Base-by-base conservation (phyloP, 306 rosid genomes). In the Ammopiptanthus mongolicus region DNA sequence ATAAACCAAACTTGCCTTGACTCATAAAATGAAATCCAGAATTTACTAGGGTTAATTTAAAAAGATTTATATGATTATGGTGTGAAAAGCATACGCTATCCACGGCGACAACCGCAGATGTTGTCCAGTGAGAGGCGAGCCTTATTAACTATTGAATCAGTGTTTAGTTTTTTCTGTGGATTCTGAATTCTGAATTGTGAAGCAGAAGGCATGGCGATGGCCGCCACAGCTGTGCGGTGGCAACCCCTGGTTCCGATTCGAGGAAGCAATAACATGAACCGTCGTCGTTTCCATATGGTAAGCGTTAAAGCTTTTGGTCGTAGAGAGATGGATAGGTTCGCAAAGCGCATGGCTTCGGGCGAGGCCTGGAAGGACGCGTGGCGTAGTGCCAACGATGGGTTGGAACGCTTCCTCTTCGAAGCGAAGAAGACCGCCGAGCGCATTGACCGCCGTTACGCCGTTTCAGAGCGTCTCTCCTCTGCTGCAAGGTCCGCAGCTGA, bases 361-460 rank as follows among this genome's bases (percentile, higher is more conserved):
- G 91, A 89, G 80, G 88, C 91, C 10, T 91, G 78, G 87, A 86
- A 48, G 79, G 90, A 88, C 53, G 97, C 97, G 0, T 95, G 97
- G 98, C 85, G 88, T 22, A 81, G 53, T 61, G 97, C 98, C 50
- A 95, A 91, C 81, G 92, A 91, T 53, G 95, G 95, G 33, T 87
- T 95, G 50, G 97, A 95, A 75, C 87, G 83, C 10, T 78, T 95
- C 50, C 44, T 89, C 13, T 95, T 84, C 56, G 98, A 95, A 86
- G 88, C 98, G 5, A 91, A 78, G 83, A 95, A 92, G 71, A 83
- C 97, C 0, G 96, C 97, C 13, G 97, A 95, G 84, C 86, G 92
- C 8, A 17, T 95, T 19, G 96, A 95, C 88, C 88, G 98, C 25
- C 92, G 72, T 0, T 95, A 91, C 65, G 80, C 91, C 22, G 65